Base-by-base conservation (phyloP, 371 early-diverging fungal species). In the Lichtheimia hyalospora region DNA sequence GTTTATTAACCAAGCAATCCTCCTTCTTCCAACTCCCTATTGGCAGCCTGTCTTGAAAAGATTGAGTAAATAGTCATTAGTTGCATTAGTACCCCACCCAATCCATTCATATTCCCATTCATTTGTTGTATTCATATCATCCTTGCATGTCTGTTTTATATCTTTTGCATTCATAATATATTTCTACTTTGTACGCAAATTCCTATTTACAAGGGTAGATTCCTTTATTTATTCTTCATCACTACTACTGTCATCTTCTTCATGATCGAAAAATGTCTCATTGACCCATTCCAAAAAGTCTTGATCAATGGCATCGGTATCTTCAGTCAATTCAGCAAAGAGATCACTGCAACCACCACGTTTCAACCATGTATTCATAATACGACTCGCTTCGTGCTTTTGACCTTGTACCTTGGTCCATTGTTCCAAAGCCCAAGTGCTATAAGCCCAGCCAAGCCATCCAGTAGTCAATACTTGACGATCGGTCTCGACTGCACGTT, bases 1-100 rank as follows among this genome's bases (percentile, higher is more conserved):
- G 85, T 57, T 77, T 89, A 13, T 82, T 87, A 52, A 77, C 79
- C 44, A 77, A 75, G 18, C 68, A 80, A n/a, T 86, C 75, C 54
- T 82, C 85, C 54, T 74, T 78, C 66, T 79, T 89, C 58, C 65
- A 58, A 15, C 72, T 89, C 51, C 90, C 90, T 52, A 67, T 76
- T 6, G 84, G 83, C 39, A 44, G 15, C 6, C 27, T 55, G 15
- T 25, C 56, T 13, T 43, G 27, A 43, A 8, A 16, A 40, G n/a
- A 54, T 40, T 16, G 20, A 15, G 20, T 41, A 40, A 28, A 54
- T 21, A 16, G 10, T 46, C 46, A 8, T 21, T 21, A 46, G n/a
- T 21, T 18, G 18, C 21, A 46, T 46, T 21, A 21, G 18, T 46
- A 46, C 16, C n/a, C n/a, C n/a, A n/a, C n/a, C 46, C 46, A n/a